A percentile compares a stretch with the other conserved stretches of the same genome.
Evolutionary conservation across 2,329 filamentous ascomycete species (phyloP).

Genomic region (Ceratocystis lukuohia): DNA sequence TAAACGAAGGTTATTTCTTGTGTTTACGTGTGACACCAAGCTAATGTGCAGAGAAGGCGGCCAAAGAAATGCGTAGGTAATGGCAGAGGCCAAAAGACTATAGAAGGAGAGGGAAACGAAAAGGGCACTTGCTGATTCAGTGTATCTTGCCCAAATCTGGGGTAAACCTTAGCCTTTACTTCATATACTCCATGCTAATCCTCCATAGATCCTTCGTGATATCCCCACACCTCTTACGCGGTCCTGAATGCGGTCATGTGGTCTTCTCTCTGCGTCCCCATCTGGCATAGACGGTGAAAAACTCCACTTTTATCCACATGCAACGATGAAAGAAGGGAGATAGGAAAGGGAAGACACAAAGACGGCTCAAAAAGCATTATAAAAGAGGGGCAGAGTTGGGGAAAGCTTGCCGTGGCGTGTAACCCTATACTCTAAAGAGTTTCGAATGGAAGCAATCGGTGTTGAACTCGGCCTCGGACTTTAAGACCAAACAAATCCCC

Average conservation of each 20-base stretch:
- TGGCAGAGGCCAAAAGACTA: not conserved
- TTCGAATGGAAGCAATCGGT: too few species aligned
- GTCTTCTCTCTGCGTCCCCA: slow-evolving; percentile 3
- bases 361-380: not conserved
- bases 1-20: too few species aligned
- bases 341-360: not conserved
- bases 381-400: too few species aligned
- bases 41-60: too few species aligned
- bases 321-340: not conserved
- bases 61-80: not conserved
- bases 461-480: too few species aligned
- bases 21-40: too few species aligned
- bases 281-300: not conserved
- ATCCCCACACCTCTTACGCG: slow-evolving; percentile 2
- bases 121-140: not conserved
- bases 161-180: not conserved
- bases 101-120: too few species aligned
- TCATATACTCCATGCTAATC: not conserved
- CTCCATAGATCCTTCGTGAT: not conserved
- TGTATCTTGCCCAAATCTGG: slow-evolving; percentile 3
- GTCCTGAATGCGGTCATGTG: slow-evolving; percentile 17
- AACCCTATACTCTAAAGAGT: too few species aligned
- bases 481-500: too few species aligned
- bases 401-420: too few species aligned
- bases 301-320: not conserved